Evolutionary conservation across 1,284 basidiomycete species (phyloP), one percentile per base, ranked within the genome.

Genomic region (Apiotrichum veenhuisii): DNA sequence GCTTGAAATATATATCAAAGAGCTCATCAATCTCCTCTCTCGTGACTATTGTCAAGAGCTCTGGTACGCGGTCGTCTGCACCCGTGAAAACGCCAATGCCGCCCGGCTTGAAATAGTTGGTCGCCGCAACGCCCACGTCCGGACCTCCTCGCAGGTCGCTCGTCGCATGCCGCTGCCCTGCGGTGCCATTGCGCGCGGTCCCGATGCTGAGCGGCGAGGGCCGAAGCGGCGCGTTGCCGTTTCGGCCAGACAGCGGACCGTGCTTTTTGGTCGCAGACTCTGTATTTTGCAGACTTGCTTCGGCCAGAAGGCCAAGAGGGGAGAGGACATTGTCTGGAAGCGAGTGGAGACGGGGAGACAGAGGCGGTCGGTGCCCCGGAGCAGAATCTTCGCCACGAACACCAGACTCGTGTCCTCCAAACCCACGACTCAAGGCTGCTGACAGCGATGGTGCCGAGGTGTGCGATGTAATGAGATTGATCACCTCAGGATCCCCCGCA

Each of bases 101-200:
- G 85, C 91, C 92, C 46, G 95, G 93, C 71, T 90, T 93, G 80
- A 98, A 98, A 77, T 96, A 98, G 58, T 88, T 85, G 62, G 89
- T 86, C 58, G 87, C 91, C 0, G 92, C 94, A 10, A 97, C 89
- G 69, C 62, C 72, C 18, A 66, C 62, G 5, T 65, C 66, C 5
- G 63, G 56, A 10, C 61, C 60, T 9, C 70, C 67, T 25, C 68
- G 50, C 18, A 73, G 62, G 60, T 71, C 72, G 47, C 71, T 73
- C 25, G 68, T 70, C n/a, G 70, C 65, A 34, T 66, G 59, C 20
- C 68, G 55, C 47, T 51, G 61, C 18, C 58, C 55, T 17, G 42
- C 43, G 18, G 56, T 55, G 14, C 65, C 63, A 43, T 63, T 63
- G 41, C 58, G 52, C 7, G 52, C 46, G 1, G 51, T 54, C 26